phyloP scores from a whole-genome alignment of 2,329 filamentous ascomycete genomes.

The Apiospora marii region DNA sequence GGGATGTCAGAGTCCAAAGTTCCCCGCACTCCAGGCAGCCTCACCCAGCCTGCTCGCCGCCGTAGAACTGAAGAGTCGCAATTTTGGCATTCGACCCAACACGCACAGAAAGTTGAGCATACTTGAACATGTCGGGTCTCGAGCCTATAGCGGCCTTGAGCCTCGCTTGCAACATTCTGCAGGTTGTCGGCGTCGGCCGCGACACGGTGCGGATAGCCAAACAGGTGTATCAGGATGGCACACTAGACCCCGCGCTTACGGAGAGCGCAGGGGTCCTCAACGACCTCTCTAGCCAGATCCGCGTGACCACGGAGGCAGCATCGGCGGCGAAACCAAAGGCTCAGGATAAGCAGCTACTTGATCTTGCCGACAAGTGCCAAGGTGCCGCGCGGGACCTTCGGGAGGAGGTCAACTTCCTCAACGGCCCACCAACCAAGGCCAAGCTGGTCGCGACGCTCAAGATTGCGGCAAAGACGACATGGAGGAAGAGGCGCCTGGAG shows the following conservation, averaged over 20 bases:
- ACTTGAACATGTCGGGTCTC: constrained; percentile 27
- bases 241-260: constrained; percentile 1
- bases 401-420: constrained; percentile 28
- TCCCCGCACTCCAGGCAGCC: no score
- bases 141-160: constrained; percentile 32
- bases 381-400: constrained; percentile 26
- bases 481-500: constrained; percentile 35
- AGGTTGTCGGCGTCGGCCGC: constrained; percentile 34
- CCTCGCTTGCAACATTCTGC: constrained; percentile 37
- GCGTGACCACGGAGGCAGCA: background rate
- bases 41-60: no score
- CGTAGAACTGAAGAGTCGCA: no score
- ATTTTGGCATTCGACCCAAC: no score
- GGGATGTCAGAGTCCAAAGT: no score
- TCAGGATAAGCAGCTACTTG: background rate
- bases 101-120: background rate
- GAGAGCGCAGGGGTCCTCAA: background rate
- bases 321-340: background rate
- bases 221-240: constrained; percentile 31
- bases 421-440: constrained; percentile 12
- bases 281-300: background rate
- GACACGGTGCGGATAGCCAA: constrained; percentile 32
- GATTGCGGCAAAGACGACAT: constrained; percentile 30
- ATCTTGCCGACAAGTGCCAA: background rate
- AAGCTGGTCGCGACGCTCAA: constrained; percentile 25